Evolutionary conservation across 441 rosid genomes (phyloP).

Genomic region (Eruca vesicaria): DNA sequence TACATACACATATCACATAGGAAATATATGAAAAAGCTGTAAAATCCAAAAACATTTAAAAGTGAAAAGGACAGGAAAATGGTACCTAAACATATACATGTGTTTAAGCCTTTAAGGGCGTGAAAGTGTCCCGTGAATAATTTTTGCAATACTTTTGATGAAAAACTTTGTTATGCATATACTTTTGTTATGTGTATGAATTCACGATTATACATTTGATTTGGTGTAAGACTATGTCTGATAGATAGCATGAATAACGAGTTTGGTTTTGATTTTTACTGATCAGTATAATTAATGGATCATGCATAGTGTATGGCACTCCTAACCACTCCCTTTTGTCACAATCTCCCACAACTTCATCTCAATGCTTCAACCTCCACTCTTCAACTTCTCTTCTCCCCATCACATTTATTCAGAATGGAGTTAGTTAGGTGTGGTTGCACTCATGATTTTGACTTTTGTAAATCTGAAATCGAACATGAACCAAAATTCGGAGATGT

Average conservation of each 20-base stretch:
- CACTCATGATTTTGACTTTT: neutral
- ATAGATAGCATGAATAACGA: neutral
- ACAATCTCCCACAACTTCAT: slow-evolving; percentile 5
- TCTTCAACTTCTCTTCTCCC: slow-evolving; percentile 10
- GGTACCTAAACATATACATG: slow-evolving; percentile 18
- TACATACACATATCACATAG: neutral
- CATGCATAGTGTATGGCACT: slow-evolving; percentile 13
- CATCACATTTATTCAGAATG: neutral
- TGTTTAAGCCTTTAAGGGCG: neutral
- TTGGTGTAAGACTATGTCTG: neutral
- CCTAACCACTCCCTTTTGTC: neutral
- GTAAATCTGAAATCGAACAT: neutral
- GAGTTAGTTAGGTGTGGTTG: neutral
- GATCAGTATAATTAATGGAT: neutral
- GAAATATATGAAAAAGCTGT: neutral
- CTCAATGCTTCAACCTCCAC: slow-evolving; percentile 14
- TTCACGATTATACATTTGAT: neutral
- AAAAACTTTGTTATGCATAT: too few relatives aligned
- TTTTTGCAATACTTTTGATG: too few relatives aligned
- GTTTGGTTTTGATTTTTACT: neutral
- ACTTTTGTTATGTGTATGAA: neutral
- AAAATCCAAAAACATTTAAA: neutral
- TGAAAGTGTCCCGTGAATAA: neutral
- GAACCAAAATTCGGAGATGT: neutral
- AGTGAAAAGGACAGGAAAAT: slow-evolving; percentile 8